These are phyloP conservation scores for Tetradesmus obliquus DNA, from an alignment of 139 green algal species.

Conservation along the genomic window DNA sequence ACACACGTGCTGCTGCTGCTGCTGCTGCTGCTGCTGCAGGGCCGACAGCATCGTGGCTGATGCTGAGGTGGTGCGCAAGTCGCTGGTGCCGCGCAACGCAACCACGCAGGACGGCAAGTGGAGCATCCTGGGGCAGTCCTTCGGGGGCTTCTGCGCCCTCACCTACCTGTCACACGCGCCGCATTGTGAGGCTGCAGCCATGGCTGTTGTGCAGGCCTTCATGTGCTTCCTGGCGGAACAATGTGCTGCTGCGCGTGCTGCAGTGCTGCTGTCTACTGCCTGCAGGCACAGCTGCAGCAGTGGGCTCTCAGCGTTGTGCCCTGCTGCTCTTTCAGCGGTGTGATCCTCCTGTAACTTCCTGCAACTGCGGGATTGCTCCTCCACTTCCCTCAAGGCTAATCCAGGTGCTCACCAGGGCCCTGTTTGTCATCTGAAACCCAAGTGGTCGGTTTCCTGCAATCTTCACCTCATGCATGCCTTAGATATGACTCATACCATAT, in stretches of 20 bases:
- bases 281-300: too few relatives aligned
- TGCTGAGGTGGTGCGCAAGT: slow-evolving; percentile 82
- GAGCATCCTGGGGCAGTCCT: slow-evolving; percentile 93
- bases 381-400: too few relatives aligned
- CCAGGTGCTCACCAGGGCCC: too few relatives aligned
- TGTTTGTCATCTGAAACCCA: not conserved
- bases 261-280: too few relatives aligned
- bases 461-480: too few relatives aligned
- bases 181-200: slow-evolving; percentile 55
- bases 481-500: too few relatives aligned
- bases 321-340: too few relatives aligned
- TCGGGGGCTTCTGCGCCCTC: slow-evolving; percentile 94
- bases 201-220: not conserved
- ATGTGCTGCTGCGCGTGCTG: not conserved
- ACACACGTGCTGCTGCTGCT: not conserved
- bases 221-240: not conserved
- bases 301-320: too few relatives aligned
- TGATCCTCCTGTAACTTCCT: too few relatives aligned
- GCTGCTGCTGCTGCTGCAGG: slow-evolving; percentile 49
- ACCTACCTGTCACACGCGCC: slow-evolving; percentile 89
- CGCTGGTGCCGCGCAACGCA: slow-evolving; percentile 65
- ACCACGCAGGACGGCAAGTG: slow-evolving; percentile 63
- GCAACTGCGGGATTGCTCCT: too few relatives aligned
- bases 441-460: too few relatives aligned
- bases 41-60: slow-evolving; percentile 95